These are phyloP conservation scores for Ceratobasidium sp. DNA, from an alignment of 1,284 basidiomycete species.

Conservation along the genomic window DNA sequence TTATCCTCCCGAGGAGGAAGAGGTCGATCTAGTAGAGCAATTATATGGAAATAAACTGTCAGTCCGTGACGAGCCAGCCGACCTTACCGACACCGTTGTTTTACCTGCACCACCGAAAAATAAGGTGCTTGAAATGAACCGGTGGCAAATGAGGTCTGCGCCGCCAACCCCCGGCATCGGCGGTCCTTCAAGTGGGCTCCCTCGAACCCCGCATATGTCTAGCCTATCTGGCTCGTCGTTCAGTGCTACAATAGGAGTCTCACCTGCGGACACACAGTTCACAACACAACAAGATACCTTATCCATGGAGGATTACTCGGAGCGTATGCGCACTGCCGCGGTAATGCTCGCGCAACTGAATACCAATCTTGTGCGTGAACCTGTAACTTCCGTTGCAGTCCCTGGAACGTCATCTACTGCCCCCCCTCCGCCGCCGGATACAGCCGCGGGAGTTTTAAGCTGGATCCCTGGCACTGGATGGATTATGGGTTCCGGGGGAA, in stretches of 20 bases:
- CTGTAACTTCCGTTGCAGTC: slow-evolving; percentile 50
- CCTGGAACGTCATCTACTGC: slow-evolving; percentile 52
- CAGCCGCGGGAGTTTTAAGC: slow-evolving; percentile 53
- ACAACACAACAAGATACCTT: slow-evolving; percentile 47
- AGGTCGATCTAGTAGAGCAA: slow-evolving; percentile 95
- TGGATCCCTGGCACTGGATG: slow-evolving; percentile 76
- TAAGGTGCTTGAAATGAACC: slow-evolving; percentile 82
- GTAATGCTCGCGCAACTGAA: slow-evolving; percentile 99
- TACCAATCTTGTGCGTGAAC: slow-evolving; percentile 71
- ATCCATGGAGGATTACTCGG: slow-evolving; percentile 94
- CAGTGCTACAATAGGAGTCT: slow-evolving; percentile 9
- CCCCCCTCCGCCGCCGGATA: slow-evolving; percentile 47
- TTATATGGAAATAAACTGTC: slow-evolving; percentile 83
- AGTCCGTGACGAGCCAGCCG: slow-evolving; percentile 72
- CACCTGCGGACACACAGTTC: slow-evolving; percentile 21
- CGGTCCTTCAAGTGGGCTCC: slow-evolving; percentile 32
- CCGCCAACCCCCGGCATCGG: slow-evolving; percentile 37
- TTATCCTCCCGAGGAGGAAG: slow-evolving; percentile 66
- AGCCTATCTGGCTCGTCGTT: slow-evolving; percentile 11
- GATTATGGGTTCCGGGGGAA: slow-evolving; percentile 57
- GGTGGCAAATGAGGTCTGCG: slow-evolving; percentile 73
- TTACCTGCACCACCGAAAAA: slow-evolving; percentile 86
- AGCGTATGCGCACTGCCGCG: slow-evolving; percentile 97
- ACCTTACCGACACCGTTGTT: slow-evolving; percentile 82
- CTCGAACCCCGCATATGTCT: slow-evolving; percentile 42